Evolutionary conservation across 345 rosid species (phyloP).

Genomic region (Populus nigra): DNA sequence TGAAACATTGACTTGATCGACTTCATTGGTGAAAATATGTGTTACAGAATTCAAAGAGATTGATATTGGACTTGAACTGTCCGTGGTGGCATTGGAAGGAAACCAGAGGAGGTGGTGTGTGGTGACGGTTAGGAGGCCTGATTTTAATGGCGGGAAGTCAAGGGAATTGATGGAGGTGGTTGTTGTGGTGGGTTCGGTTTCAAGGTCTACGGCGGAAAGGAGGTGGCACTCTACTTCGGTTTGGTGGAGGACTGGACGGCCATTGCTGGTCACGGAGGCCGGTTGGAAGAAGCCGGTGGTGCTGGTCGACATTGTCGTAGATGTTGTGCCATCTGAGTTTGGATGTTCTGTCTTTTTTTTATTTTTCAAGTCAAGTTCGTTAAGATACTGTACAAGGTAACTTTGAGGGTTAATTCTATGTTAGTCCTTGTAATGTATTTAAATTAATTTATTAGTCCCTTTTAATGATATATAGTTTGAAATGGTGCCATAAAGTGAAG

Average conservation of each 20-base stretch:
- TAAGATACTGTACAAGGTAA: neutral
- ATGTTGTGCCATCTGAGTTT: neutral
- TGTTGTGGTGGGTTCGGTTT: slow-evolving; percentile 40
- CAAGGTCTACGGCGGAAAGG: slow-evolving; percentile 74
- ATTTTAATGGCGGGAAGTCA: slow-evolving; percentile 40
- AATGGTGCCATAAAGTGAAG: neutral
- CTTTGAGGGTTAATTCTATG: neutral
- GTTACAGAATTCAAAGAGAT: slow-evolving; percentile 50
- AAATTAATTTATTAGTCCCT: neutral
- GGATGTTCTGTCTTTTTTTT: neutral
- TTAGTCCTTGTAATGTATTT: neutral
- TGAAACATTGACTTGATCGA: slow-evolving; percentile 78
- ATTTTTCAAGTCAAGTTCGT: neutral
- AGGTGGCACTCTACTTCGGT: slow-evolving; percentile 72
- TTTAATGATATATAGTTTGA: neutral
- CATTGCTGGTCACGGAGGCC: slow-evolving; percentile 57
- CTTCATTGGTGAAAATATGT: slow-evolving; percentile 52
- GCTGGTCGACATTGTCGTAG: slow-evolving; percentile 6
- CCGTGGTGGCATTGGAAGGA: slow-evolving; percentile 42
- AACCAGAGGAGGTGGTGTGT: slow-evolving; percentile 91
- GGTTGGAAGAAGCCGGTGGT: slow-evolving; percentile 22
- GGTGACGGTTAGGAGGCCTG: slow-evolving; percentile 72
- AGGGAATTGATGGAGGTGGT: slow-evolving; percentile 9
- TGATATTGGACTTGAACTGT: slow-evolving; percentile 24
- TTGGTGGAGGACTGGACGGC: slow-evolving; percentile 72